Base-by-base conservation (phyloP, 108 stramenopile genomes). In the Nitzschia putrida region DNA sequence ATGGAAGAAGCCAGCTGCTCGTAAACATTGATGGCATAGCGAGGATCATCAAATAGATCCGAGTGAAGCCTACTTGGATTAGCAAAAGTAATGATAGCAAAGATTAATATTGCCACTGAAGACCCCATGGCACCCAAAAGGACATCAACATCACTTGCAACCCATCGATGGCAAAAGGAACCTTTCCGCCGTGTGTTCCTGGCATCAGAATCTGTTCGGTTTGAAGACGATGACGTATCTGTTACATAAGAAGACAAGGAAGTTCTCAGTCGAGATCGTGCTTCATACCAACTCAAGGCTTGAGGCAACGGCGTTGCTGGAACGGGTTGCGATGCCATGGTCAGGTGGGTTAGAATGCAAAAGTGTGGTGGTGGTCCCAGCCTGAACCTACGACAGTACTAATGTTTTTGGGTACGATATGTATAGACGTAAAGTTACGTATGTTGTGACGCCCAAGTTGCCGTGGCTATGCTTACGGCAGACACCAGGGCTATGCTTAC, bases 251-350 rank as follows among this genome's bases (percentile, higher is more conserved):
- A 41, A 49, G 77, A 61, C 20, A 84, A 45, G 25, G 60, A 59
- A n/a, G 22, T 4, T 42, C 73, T 50, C 18, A 84, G 69, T 21
- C 61, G 44, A 40, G 8, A 29, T 53, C 83, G 53, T 6, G 83
- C 83, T 55, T 84, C 73, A 11, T 73, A 42, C 83, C 83, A 84
- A 21, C 79, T 74, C 0, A 84, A 29, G 22, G 79, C 45, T 24
- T 10, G 14, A 53, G 29, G 29, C 29, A 34, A 34, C 29, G 29
- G 29, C 4, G 29, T 59, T 59, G 37, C 49, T 50, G 20, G 49
- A 34, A 34, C 29, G 4, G 29, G 29, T 34, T 34, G 29, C 29
- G 29, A 34, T 34, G 29, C 29, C 29, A 34, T 34, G 29, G 29
- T 34, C 29, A 34, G 29, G 1, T 34, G 29, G 29, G 29, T 34